Evolutionary conservation across 768 basidiomycete genomes (phyloP), one percentile per base, ranked within the genome.

Genomic region (Suillus variegatus): DNA sequence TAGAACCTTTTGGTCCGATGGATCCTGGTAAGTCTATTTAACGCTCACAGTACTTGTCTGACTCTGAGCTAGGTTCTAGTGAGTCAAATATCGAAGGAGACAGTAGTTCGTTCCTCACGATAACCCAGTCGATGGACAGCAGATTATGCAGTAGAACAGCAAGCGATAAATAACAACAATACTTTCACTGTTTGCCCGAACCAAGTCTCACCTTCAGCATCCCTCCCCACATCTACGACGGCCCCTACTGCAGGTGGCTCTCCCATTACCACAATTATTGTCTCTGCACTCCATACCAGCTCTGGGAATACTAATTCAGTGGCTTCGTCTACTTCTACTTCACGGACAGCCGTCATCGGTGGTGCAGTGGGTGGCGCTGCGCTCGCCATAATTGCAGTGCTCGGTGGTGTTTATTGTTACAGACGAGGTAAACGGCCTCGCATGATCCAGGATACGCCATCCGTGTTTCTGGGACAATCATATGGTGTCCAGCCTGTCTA

Each of bases 171-270:
- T 41, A 65, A 65, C 38, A 70, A 72, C 67, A 72, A 76, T 57
- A 74, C 74, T 0, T 76, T 75, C 64, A 73, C 71, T 3, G 71
- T 72, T 54, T 76, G 75, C 54, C 40, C 54, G 28, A 58, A 60
- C 40, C 62, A 63, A 62, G 55, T 61, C 28, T 69, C 66, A 25
- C 44, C 68, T 20, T 60, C 68, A 28, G 38, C 49, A n/a, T 41
- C 68, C 28, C 38, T 41, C 35, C 40, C 68, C 6, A 20, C 43
- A 41, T 35, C 62, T 8, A 62, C 61, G 20, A 8, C 38, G 16
- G 43, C 25, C 28, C 12, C 12, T 32, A 60, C 58, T 25, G 12
- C 58, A 40, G 8, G 8, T 25, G 16, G 16, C 14, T 16, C 58
- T 22, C 7, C 1, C 52, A 35, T 18, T 20, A 0, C 4, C 16